Evolutionary conservation across 148 eudicot species (phyloP).

Genomic region (Polygonum maritimum): DNA sequence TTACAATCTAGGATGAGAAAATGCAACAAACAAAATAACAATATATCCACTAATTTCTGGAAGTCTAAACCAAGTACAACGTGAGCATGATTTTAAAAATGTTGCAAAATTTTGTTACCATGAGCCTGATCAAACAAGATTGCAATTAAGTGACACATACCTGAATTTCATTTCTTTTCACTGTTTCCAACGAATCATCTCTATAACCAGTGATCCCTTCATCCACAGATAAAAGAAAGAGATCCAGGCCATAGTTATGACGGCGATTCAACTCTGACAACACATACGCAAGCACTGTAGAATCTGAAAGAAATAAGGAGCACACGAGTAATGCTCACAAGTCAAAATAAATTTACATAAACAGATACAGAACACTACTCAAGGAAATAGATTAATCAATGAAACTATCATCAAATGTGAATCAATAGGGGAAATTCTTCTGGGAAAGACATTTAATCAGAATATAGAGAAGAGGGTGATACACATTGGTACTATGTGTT

Average conservation of each 20-base stretch:
- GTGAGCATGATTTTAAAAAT: not conserved
- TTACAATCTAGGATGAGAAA: not conserved
- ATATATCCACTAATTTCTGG: not conserved
- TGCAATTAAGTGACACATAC: slow-evolving; percentile 15
- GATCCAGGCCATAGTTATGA: slow-evolving; percentile 79
- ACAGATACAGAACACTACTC: not conserved
- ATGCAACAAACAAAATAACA: not conserved
- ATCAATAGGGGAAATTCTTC: not conserved
- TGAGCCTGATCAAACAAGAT: not conserved
- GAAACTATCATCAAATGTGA: not conserved
- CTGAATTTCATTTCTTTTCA: slow-evolving; percentile 93
- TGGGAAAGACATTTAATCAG: too few relatives aligned
- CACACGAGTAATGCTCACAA: not conserved
- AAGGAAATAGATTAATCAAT: not conserved
- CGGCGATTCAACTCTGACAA: slow-evolving; percentile 84
- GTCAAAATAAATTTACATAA: not conserved
- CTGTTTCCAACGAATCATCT: slow-evolving; percentile 97
- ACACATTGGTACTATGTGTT: too few relatives aligned
- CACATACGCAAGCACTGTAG: slow-evolving; percentile 95
- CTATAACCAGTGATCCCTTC: slow-evolving; percentile 98
- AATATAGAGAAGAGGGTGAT: too few relatives aligned
- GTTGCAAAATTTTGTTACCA: not conserved
- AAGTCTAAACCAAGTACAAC: not conserved
- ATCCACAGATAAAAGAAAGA: slow-evolving; percentile 81
- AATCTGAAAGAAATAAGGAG: slow-evolving; percentile 39